These are phyloP conservation scores for Sonneratia alba DNA, from an alignment of 345 rosid genomes.

Conservation along the genomic window DNA sequence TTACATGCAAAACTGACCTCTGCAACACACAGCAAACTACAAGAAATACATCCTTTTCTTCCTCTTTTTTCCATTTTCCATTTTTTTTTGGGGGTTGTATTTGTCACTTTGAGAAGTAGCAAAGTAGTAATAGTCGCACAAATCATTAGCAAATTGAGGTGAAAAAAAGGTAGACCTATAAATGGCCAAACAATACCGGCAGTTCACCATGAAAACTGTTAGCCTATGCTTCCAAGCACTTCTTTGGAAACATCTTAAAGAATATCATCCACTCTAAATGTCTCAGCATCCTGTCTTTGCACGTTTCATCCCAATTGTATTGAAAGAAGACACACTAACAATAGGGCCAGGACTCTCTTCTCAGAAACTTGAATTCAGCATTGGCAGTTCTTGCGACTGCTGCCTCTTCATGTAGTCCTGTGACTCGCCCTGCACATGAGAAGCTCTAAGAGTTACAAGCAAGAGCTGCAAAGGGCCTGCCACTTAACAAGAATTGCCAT, in stretches of 20 bases:
- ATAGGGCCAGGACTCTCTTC: conserved; percentile 97
- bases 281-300: conserved; percentile 77
- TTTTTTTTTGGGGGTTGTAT: conserved; percentile 6
- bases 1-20: conserved; percentile 28
- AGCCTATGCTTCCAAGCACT: conserved; percentile 26
- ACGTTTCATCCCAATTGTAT: conserved; percentile 88
- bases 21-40: conserved; percentile 18
- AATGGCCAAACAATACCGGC: conserved; percentile 17
- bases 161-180: background rate
- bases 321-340: conserved; percentile 84
- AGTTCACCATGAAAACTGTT: conserved; percentile 45
- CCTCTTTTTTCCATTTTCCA: conserved; percentile 9
- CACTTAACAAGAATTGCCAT: background rate
- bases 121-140: conserved; percentile 11
- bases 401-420: conserved; percentile 89
- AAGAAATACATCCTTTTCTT: conserved; percentile 17
- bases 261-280: conserved; percentile 3
- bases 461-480: background rate
- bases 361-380: conserved; percentile 79
- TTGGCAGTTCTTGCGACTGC: conserved; percentile 78
- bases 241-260: conserved; percentile 15
- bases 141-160: conserved; percentile 9
- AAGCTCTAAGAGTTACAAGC: background rate
- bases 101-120: conserved; percentile 14
- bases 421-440: conserved; percentile 65